Evolutionary conservation across 2,329 filamentous ascomycete species (phyloP).

Genomic region (Lachnellula suecica): DNA sequence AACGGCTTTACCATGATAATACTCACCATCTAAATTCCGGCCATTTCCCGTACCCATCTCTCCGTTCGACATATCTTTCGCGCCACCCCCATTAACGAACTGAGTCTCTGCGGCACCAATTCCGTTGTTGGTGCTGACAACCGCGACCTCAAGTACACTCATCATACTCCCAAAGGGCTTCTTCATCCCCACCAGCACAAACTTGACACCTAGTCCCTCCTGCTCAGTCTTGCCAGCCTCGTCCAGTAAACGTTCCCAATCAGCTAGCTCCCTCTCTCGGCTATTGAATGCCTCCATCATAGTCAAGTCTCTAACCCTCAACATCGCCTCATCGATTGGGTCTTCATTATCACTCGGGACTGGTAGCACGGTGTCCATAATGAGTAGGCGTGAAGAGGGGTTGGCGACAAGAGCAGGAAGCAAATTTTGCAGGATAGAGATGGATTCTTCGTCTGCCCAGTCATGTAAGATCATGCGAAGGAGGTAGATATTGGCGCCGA

Average conservation of each 20-base stretch:
- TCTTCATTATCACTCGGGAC: conserved; percentile 25
- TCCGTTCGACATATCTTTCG: neutral
- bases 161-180: conserved; percentile 10
- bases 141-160: conserved; percentile 2
- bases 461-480: conserved; percentile 50
- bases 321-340: conserved; percentile 21
- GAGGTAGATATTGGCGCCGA: conserved; percentile 42
- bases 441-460: conserved; percentile 42
- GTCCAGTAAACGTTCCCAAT: conserved; percentile 33
- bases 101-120: neutral
- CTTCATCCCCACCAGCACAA: conserved; percentile 3
- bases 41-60: neutral
- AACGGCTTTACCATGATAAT: too few species aligned
- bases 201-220: conserved; percentile 26
- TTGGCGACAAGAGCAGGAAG: neutral
- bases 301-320: conserved; percentile 35
- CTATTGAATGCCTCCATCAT: conserved; percentile 38
- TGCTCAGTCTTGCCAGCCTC: neutral
- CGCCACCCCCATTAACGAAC: neutral
- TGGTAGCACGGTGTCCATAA: conserved; percentile 37
- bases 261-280: conserved; percentile 33
- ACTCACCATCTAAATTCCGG: neutral
- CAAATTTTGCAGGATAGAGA: conserved; percentile 36
- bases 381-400: conserved; percentile 13
- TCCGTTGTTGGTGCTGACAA: neutral